Base-by-base conservation (phyloP, 1,284 basidiomycete genomes). In the Hymenochaete sp. region DNA sequence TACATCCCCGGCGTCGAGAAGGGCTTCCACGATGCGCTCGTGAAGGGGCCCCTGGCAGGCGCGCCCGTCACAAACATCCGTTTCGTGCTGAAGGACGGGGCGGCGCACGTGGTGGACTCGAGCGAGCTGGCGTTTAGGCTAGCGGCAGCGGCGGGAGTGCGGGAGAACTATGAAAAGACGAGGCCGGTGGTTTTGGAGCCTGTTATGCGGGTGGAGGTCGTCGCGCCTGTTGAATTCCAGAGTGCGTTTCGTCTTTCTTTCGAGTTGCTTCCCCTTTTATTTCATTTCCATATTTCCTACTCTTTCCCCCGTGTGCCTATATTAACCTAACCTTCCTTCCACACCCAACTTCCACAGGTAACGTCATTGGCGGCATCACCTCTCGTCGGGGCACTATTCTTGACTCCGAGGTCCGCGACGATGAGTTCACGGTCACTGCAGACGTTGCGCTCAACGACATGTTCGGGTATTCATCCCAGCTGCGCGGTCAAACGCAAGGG, bases 361-460 rank as follows among this genome's bases (percentile, higher is more conserved):
- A 77, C 35, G 95, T 98, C 44, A 97, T 98, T 57, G 93, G 95
- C 37, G 89, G 90, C 11, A 69, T 98, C 57, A 99, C 97, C 64
- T 82, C 89, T 51, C 78, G 96, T 29, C 82, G 92, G 50, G 96
- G 96, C 2, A 93, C 90, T 4, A 97, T 99, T 57, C 72, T 95
- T 41, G 95, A 98, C 59, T 96, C 90, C 52, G 96, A 98, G 66
- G 84, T 97, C 27, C 80, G 93, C 35, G 93, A 97, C 56, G 96
- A 98, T 59, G 95, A 99, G 67, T 98, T 98, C 60, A 93, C 90
- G 2, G 77, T 87, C 46, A 75, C 77, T 18, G 92, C 92, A 22
- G 95, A 98, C 61, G 93, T 98, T 11, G 83, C 89, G 7, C 66
- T 98, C 63, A 98, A 95, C 65, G 95, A 98, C 60, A 98, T 99